Evolutionary conservation across 2,329 filamentous ascomycete species (phyloP).

Genomic region (Fusarium sp.): DNA sequence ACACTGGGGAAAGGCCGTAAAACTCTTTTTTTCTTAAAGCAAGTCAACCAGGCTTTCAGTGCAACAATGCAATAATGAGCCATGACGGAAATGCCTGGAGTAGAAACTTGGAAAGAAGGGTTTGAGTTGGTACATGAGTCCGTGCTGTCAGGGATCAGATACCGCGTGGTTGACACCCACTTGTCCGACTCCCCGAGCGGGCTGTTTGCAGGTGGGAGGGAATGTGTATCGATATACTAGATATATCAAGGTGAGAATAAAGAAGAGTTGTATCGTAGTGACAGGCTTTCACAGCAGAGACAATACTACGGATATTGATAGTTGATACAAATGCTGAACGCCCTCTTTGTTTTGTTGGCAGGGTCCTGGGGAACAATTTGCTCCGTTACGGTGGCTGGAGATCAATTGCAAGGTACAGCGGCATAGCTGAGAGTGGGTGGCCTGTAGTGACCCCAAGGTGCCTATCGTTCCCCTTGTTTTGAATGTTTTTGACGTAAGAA

Average conservation of each 20-base stretch:
- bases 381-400: conserved; percentile 12
- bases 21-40: neutral
- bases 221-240: too few relatives aligned
- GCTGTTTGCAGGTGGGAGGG: neutral
- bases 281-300: neutral
- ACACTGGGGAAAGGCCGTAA: neutral
- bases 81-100: neutral
- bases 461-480: conserved; percentile 1
- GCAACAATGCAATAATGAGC: neutral
- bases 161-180: conserved; percentile 14
- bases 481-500: conserved; percentile 28
- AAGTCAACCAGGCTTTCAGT: neutral
- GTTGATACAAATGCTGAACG: neutral
- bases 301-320: neutral
- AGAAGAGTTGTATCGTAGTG: neutral
- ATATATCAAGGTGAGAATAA: neutral
- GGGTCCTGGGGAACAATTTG: conserved; percentile 3
- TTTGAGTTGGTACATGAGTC: conserved; percentile 7
- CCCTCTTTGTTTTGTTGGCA: neutral
- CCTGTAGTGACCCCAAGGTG: conserved; percentile 5
- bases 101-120: conserved; percentile 20
- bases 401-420: conserved; percentile 29
- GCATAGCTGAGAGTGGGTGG: conserved; percentile 11
- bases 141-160: conserved; percentile 9
- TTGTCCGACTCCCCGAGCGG: conserved; percentile 14